Evolutionary conservation across 495 filamentous ascomycete genomes (phyloP).

Genomic region (Lineolata rhizophorae): DNA sequence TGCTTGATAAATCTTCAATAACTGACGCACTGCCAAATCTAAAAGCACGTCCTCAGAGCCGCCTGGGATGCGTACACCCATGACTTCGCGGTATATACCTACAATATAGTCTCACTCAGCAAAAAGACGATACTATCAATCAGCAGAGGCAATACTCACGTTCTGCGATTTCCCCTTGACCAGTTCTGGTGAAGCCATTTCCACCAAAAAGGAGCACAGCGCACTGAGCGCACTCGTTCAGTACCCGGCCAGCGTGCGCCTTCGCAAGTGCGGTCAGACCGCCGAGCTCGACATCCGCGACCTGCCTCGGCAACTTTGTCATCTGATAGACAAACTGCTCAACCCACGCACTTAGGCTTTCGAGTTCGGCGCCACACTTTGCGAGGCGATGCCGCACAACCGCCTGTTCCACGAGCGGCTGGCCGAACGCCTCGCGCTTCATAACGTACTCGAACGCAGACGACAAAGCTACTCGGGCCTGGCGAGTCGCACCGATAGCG

Average conservation of each 20-base stretch:
- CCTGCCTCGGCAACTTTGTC: conserved; percentile 35
- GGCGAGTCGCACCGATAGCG: conserved; percentile 35
- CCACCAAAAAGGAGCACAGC: conserved; percentile 53
- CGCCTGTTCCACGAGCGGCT: conserved; percentile 48
- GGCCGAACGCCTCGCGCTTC: conserved; percentile 55
- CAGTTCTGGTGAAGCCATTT: conserved; percentile 44
- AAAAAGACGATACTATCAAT: background rate
- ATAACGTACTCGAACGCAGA: conserved; percentile 45
- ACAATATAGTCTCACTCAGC: background rate
- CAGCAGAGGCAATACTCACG: conserved; percentile 20
- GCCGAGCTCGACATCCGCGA: conserved; percentile 41
- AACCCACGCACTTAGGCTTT: conserved; percentile 50
- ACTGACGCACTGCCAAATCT: conserved; percentile 45
- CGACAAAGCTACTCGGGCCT: conserved; percentile 39
- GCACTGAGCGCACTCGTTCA: conserved; percentile 45
- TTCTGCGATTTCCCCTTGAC: conserved; percentile 50
- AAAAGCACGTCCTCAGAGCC: conserved; percentile 58
- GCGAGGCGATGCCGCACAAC: conserved; percentile 53
- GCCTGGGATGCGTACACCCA: conserved; percentile 39
- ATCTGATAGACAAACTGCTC: conserved; percentile 57
- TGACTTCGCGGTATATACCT: conserved; percentile 46
- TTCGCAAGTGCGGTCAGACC: conserved; percentile 50
- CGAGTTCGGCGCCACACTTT: conserved; percentile 43
- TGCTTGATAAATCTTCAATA: conserved; percentile 47
- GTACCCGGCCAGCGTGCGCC: conserved; percentile 44